These are phyloP conservation scores for Dactylonectria macrodidyma DNA, from an alignment of 2,329 filamentous ascomycete genomes.

Conservation along the genomic window DNA sequence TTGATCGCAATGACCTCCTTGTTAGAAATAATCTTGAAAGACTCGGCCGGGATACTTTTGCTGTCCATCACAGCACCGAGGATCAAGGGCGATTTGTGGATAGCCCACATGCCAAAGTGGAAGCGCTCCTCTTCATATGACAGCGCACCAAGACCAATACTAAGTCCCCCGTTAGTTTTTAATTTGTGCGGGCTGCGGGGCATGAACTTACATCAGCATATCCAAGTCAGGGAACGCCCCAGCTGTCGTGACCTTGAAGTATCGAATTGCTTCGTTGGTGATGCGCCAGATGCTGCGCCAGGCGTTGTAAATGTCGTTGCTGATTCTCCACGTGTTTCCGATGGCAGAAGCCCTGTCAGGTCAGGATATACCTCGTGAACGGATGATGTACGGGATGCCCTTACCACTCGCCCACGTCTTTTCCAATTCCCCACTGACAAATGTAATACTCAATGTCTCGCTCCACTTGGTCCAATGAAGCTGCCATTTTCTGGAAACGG, in stretches of 20 bases:
- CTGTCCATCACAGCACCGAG: conserved; percentile 62
- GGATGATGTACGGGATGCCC: rapidly evolving
- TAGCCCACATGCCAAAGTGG: conserved; percentile 68
- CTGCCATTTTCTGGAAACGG: conserved; percentile 64
- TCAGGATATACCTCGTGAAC: background rate
- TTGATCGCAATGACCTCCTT: conserved; percentile 70
- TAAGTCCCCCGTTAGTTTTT: conserved; percentile 30
- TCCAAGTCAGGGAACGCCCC: conserved; percentile 68
- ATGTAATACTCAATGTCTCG: conserved; percentile 64
- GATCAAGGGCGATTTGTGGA: conserved; percentile 65
- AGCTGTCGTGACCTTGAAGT: conserved; percentile 58
- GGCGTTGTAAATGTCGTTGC: conserved; percentile 67
- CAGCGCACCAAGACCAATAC: conserved; percentile 63
- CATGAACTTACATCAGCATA: conserved; percentile 61
- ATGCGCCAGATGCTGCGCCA: conserved; percentile 68
- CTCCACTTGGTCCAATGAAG: conserved; percentile 55
- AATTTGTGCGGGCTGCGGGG: rapidly evolving
- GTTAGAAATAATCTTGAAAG: conserved; percentile 63
- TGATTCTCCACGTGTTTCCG: conserved; percentile 66
- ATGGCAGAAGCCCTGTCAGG: conserved; percentile 56
- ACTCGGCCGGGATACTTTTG: conserved; percentile 54
- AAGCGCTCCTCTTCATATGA: conserved; percentile 64
- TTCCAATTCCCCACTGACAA: conserved; percentile 68
- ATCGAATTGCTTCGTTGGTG: conserved; percentile 65
- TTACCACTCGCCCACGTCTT: conserved; percentile 62